Conservation (phyloP, 148 eudicot species). For the Amaranthus palmeri region DNA sequence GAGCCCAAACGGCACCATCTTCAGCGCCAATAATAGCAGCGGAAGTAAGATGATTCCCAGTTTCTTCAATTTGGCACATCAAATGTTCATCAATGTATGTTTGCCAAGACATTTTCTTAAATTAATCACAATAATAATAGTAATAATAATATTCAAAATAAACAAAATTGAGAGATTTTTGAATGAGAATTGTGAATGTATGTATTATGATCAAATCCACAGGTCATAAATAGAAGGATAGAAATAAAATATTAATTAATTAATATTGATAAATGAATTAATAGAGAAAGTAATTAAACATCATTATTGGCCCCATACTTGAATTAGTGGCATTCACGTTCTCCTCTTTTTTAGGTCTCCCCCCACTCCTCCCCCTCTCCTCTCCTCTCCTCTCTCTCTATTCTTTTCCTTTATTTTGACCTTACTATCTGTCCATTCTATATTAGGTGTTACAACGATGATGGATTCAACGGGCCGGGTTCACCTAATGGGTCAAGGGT, state of each 20-base stretch:
- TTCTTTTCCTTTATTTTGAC: too few species aligned
- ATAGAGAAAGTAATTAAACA: not conserved
- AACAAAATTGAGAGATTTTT: not conserved
- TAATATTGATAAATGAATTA: not conserved
- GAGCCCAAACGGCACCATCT: constrained; percentile 39
- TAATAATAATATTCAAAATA: not conserved
- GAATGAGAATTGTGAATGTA: not conserved
- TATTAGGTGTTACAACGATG: too few species aligned
- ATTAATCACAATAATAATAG: too few species aligned
- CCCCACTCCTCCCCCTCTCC: too few species aligned
- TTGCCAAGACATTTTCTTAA: constrained; percentile 44
- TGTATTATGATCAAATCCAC: not conserved
- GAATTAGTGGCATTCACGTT: constrained; percentile 29
- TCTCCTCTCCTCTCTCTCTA: too few species aligned
- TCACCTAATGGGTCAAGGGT: too few species aligned
- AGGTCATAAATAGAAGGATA: constrained; percentile 22
- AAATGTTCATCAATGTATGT: constrained; percentile 42
- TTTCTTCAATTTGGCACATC: constrained; percentile 49
- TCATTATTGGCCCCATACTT: not conserved
- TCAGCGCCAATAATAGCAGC: constrained; percentile 46
- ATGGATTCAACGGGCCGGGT: too few species aligned
- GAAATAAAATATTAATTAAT: not conserved
- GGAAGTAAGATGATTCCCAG: constrained; percentile 34
- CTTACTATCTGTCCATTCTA: too few species aligned
- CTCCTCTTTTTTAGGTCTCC: constrained; percentile 3